Percentiles rank a stretch among this genome's conserved stretches.
Evolutionary conservation across 2,329 filamentous ascomycete species (phyloP).

Genomic region (Fonsecaea multimorphosa): DNA sequence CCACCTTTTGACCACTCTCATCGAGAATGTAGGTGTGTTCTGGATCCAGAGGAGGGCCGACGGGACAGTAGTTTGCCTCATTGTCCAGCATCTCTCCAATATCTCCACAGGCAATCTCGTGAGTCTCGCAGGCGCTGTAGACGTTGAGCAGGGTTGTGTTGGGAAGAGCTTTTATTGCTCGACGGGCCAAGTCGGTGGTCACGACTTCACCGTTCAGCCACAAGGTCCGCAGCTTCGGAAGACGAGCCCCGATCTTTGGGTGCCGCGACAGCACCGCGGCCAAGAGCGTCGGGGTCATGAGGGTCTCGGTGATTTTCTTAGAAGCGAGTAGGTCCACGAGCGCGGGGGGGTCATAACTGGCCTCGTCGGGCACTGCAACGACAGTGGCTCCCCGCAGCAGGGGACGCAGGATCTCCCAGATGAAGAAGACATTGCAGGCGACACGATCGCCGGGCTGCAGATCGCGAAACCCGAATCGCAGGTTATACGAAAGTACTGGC

Average conservation of each 20-base stretch:
- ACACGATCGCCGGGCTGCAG: conserved; percentile 74
- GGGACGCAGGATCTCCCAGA: conserved; percentile 83
- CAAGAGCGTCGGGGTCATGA: conserved; percentile 82
- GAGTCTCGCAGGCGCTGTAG: conserved; percentile 82
- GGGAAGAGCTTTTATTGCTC: conserved; percentile 71
- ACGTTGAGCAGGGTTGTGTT: conserved; percentile 75
- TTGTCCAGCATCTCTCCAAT: conserved; percentile 70
- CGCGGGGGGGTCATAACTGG: conserved; percentile 76
- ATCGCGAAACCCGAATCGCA: conserved; percentile 74
- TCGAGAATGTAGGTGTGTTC: conserved; percentile 75
- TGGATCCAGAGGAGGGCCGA: conserved; percentile 72
- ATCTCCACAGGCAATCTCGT: conserved; percentile 79
- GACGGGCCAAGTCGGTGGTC: conserved; percentile 74
- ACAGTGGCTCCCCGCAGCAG: conserved; percentile 77
- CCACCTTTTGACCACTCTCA: conserved; percentile 69
- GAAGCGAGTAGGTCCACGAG: conserved; percentile 72
- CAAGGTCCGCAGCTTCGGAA: conserved; percentile 71
- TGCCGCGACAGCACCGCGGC: conserved; percentile 75
- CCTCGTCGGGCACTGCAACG: conserved; percentile 74
- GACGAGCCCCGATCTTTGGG: conserved; percentile 65
- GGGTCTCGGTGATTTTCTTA: conserved; percentile 74
- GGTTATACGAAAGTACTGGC: conserved; percentile 73
- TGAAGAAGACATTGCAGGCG: conserved; percentile 87
- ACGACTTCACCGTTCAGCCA: conserved; percentile 87
- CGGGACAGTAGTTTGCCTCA: conserved; percentile 72